These are phyloP conservation scores for Kwoniella botswanensis DNA, from an alignment of 768 basidiomycete genomes.

Conservation along the genomic window DNA sequence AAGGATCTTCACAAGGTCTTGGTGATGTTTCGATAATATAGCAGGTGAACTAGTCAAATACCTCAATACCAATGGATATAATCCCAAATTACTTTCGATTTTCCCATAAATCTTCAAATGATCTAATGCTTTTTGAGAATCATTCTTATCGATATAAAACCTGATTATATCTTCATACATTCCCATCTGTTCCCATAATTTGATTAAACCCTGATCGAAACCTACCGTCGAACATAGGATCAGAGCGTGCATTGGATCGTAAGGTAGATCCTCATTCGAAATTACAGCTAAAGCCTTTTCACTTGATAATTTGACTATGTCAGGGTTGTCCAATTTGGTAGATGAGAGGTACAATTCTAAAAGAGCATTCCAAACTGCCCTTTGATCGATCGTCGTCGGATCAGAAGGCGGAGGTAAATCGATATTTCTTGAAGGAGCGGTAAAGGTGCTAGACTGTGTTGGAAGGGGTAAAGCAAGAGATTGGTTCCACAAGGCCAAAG, in stretches of 20 bases:
- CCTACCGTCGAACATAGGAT: slow-evolving; percentile 84
- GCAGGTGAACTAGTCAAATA: slow-evolving; percentile 84
- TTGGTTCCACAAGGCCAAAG: slow-evolving; percentile 78
- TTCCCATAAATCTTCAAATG: slow-evolving; percentile 77
- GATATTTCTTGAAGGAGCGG: slow-evolving; percentile 10
- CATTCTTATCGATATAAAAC: slow-evolving; percentile 84
- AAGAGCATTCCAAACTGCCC: slow-evolving; percentile 92
- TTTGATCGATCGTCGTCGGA: slow-evolving; percentile 64
- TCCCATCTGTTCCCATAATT: slow-evolving; percentile 89
- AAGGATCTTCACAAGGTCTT: slow-evolving; percentile 73
- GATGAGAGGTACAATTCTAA: slow-evolving; percentile 82
- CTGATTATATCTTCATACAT: slow-evolving; percentile 96
- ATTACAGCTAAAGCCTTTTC: slow-evolving; percentile 78
- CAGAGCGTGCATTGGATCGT: slow-evolving; percentile 89
- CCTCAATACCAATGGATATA: slow-evolving; percentile 85
- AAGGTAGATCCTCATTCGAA: slow-evolving; percentile 65
- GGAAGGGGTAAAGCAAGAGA: slow-evolving; percentile 57
- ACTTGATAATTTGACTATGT: slow-evolving; percentile 54
- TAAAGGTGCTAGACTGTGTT: neutral
- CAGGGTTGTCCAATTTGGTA: slow-evolving; percentile 60
- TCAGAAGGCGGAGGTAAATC: slow-evolving; percentile 26
- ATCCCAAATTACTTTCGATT: slow-evolving; percentile 64
- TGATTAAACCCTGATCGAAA: slow-evolving; percentile 82
- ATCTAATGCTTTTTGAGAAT: slow-evolving; percentile 68
- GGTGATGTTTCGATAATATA: slow-evolving; percentile 71